phyloP scores from a whole-genome alignment of 768 basidiomycete species.

The Leccinum disarticulatum region DNA sequence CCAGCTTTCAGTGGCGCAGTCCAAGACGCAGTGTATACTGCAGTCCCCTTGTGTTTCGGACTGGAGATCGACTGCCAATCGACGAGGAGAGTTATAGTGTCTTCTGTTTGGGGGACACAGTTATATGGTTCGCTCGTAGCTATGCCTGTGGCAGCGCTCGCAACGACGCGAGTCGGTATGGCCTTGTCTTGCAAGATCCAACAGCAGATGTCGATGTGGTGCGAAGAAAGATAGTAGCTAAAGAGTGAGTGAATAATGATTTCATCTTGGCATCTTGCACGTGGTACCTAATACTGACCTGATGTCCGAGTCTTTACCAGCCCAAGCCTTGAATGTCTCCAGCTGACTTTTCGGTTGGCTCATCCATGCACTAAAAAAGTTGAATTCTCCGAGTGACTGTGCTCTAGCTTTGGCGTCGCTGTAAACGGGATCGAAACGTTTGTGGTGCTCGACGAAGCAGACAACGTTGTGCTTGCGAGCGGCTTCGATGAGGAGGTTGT shows the following conservation, averaged over 20 bases:
- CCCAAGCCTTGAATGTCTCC: slow-evolving; percentile 94
- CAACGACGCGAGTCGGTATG: slow-evolving; percentile 81
- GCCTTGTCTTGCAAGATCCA: slow-evolving; percentile 81
- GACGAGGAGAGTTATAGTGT: slow-evolving; percentile 92
- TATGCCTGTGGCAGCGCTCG: slow-evolving; percentile 88
- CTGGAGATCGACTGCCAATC: slow-evolving; percentile 88
- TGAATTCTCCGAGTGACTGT: slow-evolving; percentile 80
- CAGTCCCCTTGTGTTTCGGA: slow-evolving; percentile 76
- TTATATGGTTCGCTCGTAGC: slow-evolving; percentile 88
- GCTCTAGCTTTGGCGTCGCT: slow-evolving; percentile 85
- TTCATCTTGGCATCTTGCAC: neutral
- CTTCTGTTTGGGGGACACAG: slow-evolving; percentile 84
- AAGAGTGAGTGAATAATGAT: neutral
- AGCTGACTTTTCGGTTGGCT: slow-evolving; percentile 94
- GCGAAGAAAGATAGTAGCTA: slow-evolving; percentile 93
- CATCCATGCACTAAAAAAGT: slow-evolving; percentile 98
- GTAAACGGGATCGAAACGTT: slow-evolving; percentile 90
- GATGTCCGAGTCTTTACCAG: slow-evolving; percentile 92
- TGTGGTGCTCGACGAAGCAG: slow-evolving; percentile 95
- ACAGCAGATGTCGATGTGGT: slow-evolving; percentile 88
- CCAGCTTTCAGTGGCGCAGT: slow-evolving; percentile 88
- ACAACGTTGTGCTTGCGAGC: slow-evolving; percentile 79
- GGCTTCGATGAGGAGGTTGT: slow-evolving; percentile 72
- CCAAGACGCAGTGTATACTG: slow-evolving; percentile 93
- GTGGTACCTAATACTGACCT: slow-evolving; percentile 44